A percentile compares a stretch with the other conserved stretches of the same genome.
These are phyloP conservation scores for Leccinum disarticulatum DNA, from an alignment of 768 basidiomycete genomes.

Conservation along the genomic window DNA sequence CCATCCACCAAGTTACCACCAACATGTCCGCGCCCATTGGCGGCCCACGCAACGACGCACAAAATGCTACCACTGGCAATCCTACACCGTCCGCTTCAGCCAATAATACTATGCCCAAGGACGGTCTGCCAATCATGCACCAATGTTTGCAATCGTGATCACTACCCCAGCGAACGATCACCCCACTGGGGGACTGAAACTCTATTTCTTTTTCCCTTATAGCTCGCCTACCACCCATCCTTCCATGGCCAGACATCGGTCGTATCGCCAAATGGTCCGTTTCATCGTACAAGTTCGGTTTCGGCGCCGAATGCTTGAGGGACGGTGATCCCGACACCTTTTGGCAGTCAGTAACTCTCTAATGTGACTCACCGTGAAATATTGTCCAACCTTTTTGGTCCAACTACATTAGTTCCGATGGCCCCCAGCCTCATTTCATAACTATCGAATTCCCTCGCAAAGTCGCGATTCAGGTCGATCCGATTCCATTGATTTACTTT, in stretches of 20 bases:
- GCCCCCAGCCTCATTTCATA: conserved; percentile 95
- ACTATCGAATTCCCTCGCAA: conserved; percentile 91
- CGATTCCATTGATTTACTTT: background rate
- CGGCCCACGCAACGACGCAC: conserved; percentile 14
- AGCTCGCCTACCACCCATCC: conserved; percentile 46
- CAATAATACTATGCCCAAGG: conserved; percentile 24
- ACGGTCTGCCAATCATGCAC: conserved; percentile 41
- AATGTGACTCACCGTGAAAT: background rate
- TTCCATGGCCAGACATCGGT: conserved; percentile 84
- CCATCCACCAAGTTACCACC: background rate
- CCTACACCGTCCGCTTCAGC: conserved; percentile 14
- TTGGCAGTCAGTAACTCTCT: conserved; percentile 80
- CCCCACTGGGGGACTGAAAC: conserved; percentile 1
- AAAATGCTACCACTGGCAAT: conserved; percentile 6
- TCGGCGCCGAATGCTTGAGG: conserved; percentile 87
- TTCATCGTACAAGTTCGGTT: conserved; percentile 95
- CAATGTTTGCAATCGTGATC: conserved; percentile 27
- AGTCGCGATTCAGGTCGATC: conserved; percentile 78
- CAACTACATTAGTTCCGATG: conserved; percentile 65
- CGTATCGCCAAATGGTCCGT: conserved; percentile 92
- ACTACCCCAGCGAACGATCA: background rate
- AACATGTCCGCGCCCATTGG: conserved; percentile 18
- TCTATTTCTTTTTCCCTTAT: background rate
- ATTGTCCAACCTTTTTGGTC: background rate
- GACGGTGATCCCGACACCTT: conserved; percentile 91